Evolutionary conservation across 73 alveolate species (phyloP), one percentile per base, ranked within the genome.

Genomic region (Tetrahymena thermophila): DNA sequence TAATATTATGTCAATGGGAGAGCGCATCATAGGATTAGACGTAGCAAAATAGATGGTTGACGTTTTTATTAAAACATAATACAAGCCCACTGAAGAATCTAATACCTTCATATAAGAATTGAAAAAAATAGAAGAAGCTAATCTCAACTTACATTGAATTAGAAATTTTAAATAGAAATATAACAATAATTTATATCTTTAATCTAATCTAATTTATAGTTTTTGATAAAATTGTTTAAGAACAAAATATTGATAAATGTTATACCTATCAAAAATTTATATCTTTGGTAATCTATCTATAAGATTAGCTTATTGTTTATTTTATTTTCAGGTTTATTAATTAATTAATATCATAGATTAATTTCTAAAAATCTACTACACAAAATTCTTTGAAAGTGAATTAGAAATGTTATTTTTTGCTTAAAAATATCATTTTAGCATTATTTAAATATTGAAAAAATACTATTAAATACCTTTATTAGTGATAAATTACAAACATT

Each of bases 1-100:
- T 21, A 97, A 97, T 93, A 96, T 96, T 31, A 94, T 97, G 44
- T 96, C 98, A 5, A 37, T 97, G 56, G 98, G 98, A 21, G 97
- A 93, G 16, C 97, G 98, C 94, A 71, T 94, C 21, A 42, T 95
- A 35, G 98, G 98, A 17, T 25, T 71, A 37, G 98, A 96, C 43
- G 94, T 94, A 15, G 98, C 97, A 21, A 96, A 96, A 94, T 95
- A 97, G 83, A 96, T 96, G 94, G 96, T 95, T 28, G 98, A 97
- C 1, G 96, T 94, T 13, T 97, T 96, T 94, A 85, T 71, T 71
- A 71, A 71, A 71, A 71, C 89, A 19, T 31, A 71, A n/a, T 71
- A 71, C 40, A 71, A 71, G 35, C 89, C 89, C 11, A 71, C 40
- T 71, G 89, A 71, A 25, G 37, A 71, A 71, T 71, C 89, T 7